Conservation (phyloP, 139 green algal genomes). For the Picochlorum sp. region DNA sequence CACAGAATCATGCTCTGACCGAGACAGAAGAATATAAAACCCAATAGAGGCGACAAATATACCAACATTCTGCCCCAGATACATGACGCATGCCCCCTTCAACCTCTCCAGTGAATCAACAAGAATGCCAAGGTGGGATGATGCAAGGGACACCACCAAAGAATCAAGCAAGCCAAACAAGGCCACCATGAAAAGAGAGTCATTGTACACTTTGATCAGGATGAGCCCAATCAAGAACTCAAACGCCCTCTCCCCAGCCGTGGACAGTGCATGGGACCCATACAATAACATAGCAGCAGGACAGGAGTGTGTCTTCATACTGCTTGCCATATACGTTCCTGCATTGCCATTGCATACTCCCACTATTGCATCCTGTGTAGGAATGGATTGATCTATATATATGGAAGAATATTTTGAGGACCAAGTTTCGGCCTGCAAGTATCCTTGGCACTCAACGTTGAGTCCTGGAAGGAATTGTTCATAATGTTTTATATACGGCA, state of each 20-base stretch:
- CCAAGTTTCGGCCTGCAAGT: too few relatives aligned
- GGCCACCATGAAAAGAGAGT: conserved; percentile 41
- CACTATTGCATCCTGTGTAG: too few relatives aligned
- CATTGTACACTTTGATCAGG: conserved; percentile 46
- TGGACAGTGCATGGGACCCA: conserved; percentile 32
- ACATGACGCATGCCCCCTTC: conserved; percentile 29
- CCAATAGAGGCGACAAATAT: not conserved
- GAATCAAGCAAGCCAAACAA: conserved; percentile 55
- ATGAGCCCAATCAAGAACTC: conserved; percentile 56
- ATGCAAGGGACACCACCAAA: conserved; percentile 20
- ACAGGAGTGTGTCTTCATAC: too few relatives aligned
- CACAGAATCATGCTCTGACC: not conserved
- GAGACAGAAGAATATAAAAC: not conserved
- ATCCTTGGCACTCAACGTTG: too few relatives aligned
- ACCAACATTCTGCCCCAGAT: conserved; percentile 48
- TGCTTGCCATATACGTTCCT: too few relatives aligned
- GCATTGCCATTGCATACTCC: too few relatives aligned
- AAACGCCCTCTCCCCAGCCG: conserved; percentile 47
- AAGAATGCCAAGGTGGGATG: conserved; percentile 28
- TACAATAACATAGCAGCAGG: conserved; percentile 4
- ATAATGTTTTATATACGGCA: too few relatives aligned
- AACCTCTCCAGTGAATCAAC: conserved; percentile 38
- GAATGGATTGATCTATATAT: too few relatives aligned
- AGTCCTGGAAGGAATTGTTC: too few relatives aligned
- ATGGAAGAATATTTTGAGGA: too few relatives aligned